Evolutionary conservation across 805 yeast genomes (phyloP), one percentile per base, ranked within the genome.

Genomic region (Metschnikowia santaceciliae): DNA sequence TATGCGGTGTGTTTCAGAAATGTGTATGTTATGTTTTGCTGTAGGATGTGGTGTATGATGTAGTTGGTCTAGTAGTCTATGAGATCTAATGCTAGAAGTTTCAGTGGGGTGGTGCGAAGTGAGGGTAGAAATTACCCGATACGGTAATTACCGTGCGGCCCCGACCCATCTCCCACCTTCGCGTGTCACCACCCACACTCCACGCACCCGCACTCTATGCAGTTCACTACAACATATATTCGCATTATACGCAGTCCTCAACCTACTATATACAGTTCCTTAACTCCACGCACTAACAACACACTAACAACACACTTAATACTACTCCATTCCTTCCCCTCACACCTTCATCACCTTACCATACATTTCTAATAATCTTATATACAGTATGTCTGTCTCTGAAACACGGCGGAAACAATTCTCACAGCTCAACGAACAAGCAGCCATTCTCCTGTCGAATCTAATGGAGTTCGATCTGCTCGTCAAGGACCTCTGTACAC

Each of bases 381-480:
- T 23, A 23, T 23, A 8, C 30, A 8, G 10, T 19, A 54, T 54
- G 57, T 42, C 55, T 4, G 47, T 53, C 23, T 33, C 52, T 5
- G 53, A 44, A 22, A 42, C 47, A 20, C 51, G 46, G 11, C 46
- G 33, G n/a, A 50, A 50, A 39, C 58, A 53, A 26, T 32, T 54
- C 42, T 32, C 51, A 46, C 80, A 77, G 55, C 64, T 79, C 30
- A 78, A 76, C 51, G 71, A 80, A 30, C 82, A 80, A 56, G 62
- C 80, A n/a, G 78, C 80, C 0, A 76, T 78, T 55, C 65, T 82
- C n/a, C 82, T 80, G 54, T 78, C 84, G 6, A 82, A 82, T 54
- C 55, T 82, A 14, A 59, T 72, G 7, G 84, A 81, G 49, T 72
- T 83, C 59, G 80, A 80, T 55, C 76, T 70, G 49, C 63, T 81